Conservation (phyloP, 306 rosid species). For the Sophora flavescens region DNA sequence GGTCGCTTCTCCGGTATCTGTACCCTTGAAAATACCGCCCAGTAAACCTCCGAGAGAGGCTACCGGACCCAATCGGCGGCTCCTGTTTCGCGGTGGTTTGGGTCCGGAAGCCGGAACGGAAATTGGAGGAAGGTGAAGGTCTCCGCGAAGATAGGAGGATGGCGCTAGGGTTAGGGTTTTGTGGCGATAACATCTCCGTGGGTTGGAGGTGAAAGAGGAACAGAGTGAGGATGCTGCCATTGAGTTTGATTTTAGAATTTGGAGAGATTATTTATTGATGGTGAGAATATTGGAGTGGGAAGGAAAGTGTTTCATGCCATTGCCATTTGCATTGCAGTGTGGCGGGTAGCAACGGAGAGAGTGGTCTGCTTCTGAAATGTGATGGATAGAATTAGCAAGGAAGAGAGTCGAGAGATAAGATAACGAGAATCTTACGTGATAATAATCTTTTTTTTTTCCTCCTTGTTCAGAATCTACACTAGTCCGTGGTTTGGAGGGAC, state of each 20-base stretch:
- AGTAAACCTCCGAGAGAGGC: constrained; percentile 89
- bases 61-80: constrained; percentile 45
- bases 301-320: constrained; percentile 29
- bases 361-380: background rate
- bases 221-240: constrained; percentile 65
- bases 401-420: constrained; percentile 23
- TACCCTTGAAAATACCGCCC: constrained; percentile 83
- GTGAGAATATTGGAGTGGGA: background rate
- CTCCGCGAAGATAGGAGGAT: constrained; percentile 51
- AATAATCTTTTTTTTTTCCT: no score
- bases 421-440: background rate
- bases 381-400: background rate
- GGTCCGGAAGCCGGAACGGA: constrained; percentile 31
- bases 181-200: constrained; percentile 26
- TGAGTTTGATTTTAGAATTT: constrained; percentile 2
- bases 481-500: no score
- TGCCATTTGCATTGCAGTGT: background rate
- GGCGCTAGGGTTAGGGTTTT: constrained; percentile 50
- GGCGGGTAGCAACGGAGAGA: background rate
- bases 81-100: constrained; percentile 44
- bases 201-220: constrained; percentile 55
- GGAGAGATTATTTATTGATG: background rate
- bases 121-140: constrained; percentile 37
- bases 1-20: constrained; percentile 87
- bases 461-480: no score